These are phyloP conservation scores for Nicotiana obtusifolia DNA, from an alignment of 257 asterid species.

Conservation along the genomic window DNA sequence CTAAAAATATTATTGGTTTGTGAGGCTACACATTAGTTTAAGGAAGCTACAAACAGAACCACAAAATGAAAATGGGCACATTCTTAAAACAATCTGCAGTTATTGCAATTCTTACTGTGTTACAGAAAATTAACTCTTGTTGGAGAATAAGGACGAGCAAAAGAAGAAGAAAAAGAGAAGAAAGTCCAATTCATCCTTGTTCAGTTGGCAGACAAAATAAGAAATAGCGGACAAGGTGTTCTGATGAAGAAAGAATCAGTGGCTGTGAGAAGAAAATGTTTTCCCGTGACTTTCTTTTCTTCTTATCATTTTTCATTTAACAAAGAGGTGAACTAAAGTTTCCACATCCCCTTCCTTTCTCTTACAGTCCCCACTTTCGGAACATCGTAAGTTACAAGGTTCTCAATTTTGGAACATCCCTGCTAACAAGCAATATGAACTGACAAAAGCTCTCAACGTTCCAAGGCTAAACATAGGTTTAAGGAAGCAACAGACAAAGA, in stretches of 20 bases:
- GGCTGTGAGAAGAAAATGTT: background rate
- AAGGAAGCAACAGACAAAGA: background rate
- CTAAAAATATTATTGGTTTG: background rate
- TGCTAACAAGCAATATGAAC: background rate
- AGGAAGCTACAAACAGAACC: background rate
- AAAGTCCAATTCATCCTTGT: background rate
- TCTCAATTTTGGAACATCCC: background rate
- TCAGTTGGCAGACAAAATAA: background rate
- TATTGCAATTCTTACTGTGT: background rate
- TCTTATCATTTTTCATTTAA: background rate
- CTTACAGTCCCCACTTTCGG: background rate
- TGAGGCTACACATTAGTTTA: background rate
- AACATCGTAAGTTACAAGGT: background rate
- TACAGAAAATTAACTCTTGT: background rate
- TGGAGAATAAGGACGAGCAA: background rate
- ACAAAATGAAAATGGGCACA: background rate
- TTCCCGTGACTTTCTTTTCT: background rate
- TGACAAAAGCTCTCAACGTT: background rate
- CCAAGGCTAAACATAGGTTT: background rate
- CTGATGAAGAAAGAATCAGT: background rate
- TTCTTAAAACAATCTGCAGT: background rate
- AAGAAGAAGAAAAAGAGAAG: background rate
- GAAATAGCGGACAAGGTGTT: background rate
- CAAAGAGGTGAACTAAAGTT: background rate
- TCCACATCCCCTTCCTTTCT: background rate